Evolutionary conservation across 106 monocot species (phyloP).

Genomic region (Gastrodia elata): DNA sequence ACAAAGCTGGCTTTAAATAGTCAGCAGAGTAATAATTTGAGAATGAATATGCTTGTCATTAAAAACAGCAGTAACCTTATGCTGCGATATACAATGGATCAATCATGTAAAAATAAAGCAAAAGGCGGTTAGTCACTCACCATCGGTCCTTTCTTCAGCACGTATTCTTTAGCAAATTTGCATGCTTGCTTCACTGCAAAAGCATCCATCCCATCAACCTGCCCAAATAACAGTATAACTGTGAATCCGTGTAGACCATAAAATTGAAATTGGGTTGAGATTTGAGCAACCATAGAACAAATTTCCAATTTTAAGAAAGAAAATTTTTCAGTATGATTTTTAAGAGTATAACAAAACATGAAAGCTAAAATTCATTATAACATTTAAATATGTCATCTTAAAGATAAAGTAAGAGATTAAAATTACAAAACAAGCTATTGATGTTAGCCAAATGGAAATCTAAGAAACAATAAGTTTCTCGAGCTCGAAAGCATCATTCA

Average conservation of each 20-base stretch:
- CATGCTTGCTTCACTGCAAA: constrained; percentile 57
- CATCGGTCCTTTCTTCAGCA: constrained; percentile 51
- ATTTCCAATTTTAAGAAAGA: neutral
- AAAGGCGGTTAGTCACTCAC: constrained; percentile 14
- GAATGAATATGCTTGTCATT: neutral
- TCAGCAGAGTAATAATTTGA: neutral
- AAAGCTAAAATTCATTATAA: neutral
- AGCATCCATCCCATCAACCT: constrained; percentile 61
- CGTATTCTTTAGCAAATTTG: constrained; percentile 52
- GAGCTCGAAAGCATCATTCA: neutral
- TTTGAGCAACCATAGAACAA: neutral
- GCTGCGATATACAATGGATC: neutral
- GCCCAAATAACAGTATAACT: neutral
- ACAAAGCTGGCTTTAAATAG: neutral
- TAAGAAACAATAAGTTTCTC: neutral
- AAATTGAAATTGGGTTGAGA: neutral
- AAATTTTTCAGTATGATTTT: neutral
- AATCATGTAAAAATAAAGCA: neutral
- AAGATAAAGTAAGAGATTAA: neutral
- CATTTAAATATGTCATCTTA: neutral
- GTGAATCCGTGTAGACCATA: neutral
- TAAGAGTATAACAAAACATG: neutral
- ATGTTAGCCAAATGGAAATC: neutral
- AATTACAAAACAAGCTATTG: neutral
- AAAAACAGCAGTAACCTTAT: neutral